phyloP scores from a whole-genome alignment of 805 yeast species.

The Priceomyces castillae region DNA sequence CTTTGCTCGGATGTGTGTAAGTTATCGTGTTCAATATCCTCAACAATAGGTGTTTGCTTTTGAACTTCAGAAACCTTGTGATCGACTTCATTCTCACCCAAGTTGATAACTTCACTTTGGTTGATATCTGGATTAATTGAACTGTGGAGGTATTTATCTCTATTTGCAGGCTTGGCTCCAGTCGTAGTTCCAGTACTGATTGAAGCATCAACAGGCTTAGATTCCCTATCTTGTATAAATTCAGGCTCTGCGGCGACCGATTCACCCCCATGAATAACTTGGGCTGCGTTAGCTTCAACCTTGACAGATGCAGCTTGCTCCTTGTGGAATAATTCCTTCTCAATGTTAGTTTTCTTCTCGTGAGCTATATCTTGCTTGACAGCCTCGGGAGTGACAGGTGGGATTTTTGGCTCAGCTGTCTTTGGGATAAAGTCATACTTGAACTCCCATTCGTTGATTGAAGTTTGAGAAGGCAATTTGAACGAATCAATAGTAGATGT shows the following conservation, averaged over 20 bases:
- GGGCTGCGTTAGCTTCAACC: constrained; percentile 44
- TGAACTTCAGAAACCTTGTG: constrained; percentile 33
- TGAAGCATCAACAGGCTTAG: constrained; percentile 33
- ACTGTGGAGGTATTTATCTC: constrained; percentile 39
- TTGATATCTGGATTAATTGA: constrained; percentile 42
- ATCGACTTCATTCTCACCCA: constrained; percentile 34
- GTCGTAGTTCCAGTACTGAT: constrained; percentile 9
- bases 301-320: constrained; percentile 36
- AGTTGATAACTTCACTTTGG: constrained; percentile 31
- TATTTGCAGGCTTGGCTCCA: constrained; percentile 29
- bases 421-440: constrained; percentile 46
- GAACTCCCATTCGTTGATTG: constrained; percentile 50
- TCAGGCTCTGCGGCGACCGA: constrained; percentile 37
- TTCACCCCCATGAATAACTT: constrained; percentile 44
- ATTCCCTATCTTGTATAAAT: constrained; percentile 36
- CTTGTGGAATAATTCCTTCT: constrained; percentile 33
- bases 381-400: constrained; percentile 47
- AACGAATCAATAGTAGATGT: constrained; percentile 56
- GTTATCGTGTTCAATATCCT: constrained; percentile 38
- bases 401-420: constrained; percentile 39
- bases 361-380: constrained; percentile 49
- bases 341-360: constrained; percentile 36
- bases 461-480: constrained; percentile 47
- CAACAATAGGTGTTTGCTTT: constrained; percentile 30
- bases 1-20: constrained; percentile 17